Evolutionary conservation across 192 early-diverging fungal genomes (phyloP), one percentile per base, ranked within the genome.

Genomic region (Powellomyces hirtus): DNA sequence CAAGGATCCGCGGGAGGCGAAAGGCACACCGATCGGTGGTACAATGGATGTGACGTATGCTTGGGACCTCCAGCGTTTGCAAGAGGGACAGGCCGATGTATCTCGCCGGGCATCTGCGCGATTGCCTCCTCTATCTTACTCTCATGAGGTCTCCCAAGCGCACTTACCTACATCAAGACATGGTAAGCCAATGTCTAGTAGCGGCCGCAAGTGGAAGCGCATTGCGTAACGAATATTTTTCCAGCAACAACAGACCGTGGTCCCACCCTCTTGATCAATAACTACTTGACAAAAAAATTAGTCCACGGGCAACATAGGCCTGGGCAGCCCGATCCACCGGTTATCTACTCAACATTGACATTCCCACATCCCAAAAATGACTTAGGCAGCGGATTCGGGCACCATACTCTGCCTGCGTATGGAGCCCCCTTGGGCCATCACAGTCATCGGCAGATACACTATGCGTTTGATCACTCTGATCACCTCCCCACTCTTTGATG

Each of bases 211-310:
- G 10, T 27, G 10, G 51, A 7, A 10, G 51, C 51, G 13, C 10
- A 11, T 53, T 24, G 51, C 24, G 51, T 53, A 53, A 53, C 24
- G 13, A 53, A 53, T 53, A 24, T 53, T 8, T 27, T 53, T 7
- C 26, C 56, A 14, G 8, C 8, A 10, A 52, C 10, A 27, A 52
- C 56, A 60, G 59, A 20, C 38, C 36, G 29, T 35, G 36, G 50
- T 27, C 50, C 53, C 34, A 35, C 64, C 4, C 64, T 66, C 29
- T 26, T 66, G 8, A 56, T 66, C 64, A 66, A 66, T 52, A 66
- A 66, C 26, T 66, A 66, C 38, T 27, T 60, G 20, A 16, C 38
- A 1, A 60, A 38, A 11, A 33, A 36, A 37, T 27, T 60, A 2
- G 4, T 40, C 26, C 24, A 27, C 5, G 34, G 35, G 59, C 59